Conservation (phyloP, 2,329 filamentous ascomycete species). For the Aspergillus sojae region DNA sequence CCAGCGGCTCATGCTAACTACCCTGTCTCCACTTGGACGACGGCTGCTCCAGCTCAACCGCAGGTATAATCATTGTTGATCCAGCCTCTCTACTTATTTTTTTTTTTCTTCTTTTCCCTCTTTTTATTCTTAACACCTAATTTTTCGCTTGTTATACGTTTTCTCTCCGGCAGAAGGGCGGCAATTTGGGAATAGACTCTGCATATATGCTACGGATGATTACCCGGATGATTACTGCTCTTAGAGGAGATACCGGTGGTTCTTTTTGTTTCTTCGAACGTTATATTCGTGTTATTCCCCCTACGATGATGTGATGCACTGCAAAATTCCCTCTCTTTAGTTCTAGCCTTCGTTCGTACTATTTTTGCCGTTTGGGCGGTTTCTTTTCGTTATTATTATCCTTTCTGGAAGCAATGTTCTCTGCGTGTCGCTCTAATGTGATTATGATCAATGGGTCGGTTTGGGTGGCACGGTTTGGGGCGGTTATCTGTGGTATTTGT, state of each 20-base stretch:
- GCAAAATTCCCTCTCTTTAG: constrained; percentile 15
- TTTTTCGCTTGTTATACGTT: constrained; percentile 2
- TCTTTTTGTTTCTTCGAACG: constrained; percentile 16
- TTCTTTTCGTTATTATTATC: constrained; percentile 12
- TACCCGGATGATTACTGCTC: constrained; percentile 22
- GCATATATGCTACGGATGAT: constrained; percentile 24
- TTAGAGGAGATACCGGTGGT: constrained; percentile 26
- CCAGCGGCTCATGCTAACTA: constrained; percentile 36
- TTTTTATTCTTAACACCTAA: constrained; percentile 14
- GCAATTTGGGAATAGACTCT: constrained; percentile 29
- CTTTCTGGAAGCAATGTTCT: constrained; percentile 11
- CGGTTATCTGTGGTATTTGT: constrained; percentile 24
- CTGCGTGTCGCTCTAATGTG: constrained; percentile 25
- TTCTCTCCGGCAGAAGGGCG: constrained; percentile 20
- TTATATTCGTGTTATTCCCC: constrained; percentile 18
- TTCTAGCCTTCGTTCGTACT: constrained; percentile 7
- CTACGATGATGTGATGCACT: constrained; percentile 24
- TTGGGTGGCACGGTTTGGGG: constrained; percentile 28
- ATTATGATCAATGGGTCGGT: constrained; percentile 31
- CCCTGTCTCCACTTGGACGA: constrained; percentile 41
- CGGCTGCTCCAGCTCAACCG: constrained; percentile 40
- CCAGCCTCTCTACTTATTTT: constrained; percentile 13
- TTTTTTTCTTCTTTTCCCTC: constrained; percentile 15
- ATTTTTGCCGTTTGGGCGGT: not conserved
- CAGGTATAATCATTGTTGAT: constrained; percentile 35